Base-by-base conservation (phyloP, 805 yeast genomes). In the Lachancea mirantina region DNA sequence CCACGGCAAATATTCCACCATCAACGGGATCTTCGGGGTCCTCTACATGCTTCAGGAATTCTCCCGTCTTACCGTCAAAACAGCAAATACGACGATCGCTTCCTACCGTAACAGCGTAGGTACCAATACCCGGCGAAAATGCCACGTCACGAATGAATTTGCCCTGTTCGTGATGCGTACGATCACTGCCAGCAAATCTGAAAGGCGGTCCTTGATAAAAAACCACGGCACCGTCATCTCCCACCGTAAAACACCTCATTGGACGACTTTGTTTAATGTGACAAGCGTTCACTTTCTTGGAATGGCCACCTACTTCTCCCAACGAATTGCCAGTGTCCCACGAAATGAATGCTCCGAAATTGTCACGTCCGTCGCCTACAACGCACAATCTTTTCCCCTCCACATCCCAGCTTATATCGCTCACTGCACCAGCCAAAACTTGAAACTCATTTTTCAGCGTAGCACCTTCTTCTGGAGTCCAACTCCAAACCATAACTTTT, bases 291-390 rank as follows among this genome's bases (percentile, higher is more conserved):
- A 89, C 75, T 28, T 72, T 74, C 16, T 84, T 78, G 11, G 89
- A 71, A 55, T 92, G 98, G 15, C 98, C 98, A 30, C 87, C 77
- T 47, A 89, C 79, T 53, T 92, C 97, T 35, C 98, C 99, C 26
- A 92, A 77, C n/a, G 96, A 76, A 59, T 92, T 92, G 40, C 98
- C 98, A 1, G 95, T 73, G 52, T 92, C 99, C 72, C 81, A 82
- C 6, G 95, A 76, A 56, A 89, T 84, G 42, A 94, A 87, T 46
- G 82, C 95, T 5, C 97, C 98, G 52, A 74, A 88, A 40, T 82
- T 72, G 47, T 87, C 96, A 45, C 80, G 80, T 30, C 97, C 98
- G 46, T 83, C 80, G 35, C 98, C 98, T 8, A 88, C 97, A 1
- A 95, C 95, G 51, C 92, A 84, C 32, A 92, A 64, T 45, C 98